phyloP scores from a whole-genome alignment of 495 filamentous ascomycete genomes.

The Talaromyces stipitatus region DNA sequence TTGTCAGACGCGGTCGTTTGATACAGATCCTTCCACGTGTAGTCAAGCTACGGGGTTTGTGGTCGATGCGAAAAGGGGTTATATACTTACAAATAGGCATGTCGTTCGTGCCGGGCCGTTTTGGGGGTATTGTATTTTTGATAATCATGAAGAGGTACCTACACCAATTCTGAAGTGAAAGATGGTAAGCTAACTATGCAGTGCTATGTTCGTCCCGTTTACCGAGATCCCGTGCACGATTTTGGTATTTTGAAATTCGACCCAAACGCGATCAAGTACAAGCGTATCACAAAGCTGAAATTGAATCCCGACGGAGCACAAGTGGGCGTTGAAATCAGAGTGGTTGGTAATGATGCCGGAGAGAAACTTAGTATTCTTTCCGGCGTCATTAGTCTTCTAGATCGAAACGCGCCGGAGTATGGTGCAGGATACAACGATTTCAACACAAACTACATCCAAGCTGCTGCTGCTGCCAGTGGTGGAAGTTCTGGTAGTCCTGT shows the following conservation, averaged over 20 bases:
- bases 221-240: slow-evolving; percentile 96
- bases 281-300: slow-evolving; percentile 71
- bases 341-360: slow-evolving; percentile 97
- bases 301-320: slow-evolving; percentile 83
- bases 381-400: slow-evolving; percentile 91
- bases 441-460: slow-evolving; percentile 99
- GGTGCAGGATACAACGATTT: slow-evolving; percentile 98
- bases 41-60: slow-evolving; percentile 98
- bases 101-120: slow-evolving; percentile 96
- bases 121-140: slow-evolving; percentile 95
- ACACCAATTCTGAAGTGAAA: not conserved
- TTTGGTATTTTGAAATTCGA: slow-evolving; percentile 96
- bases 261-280: slow-evolving; percentile 91
- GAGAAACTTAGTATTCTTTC: slow-evolving; percentile 98
- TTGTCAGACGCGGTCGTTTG: slow-evolving; percentile 96
- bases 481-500: slow-evolving; percentile 96
- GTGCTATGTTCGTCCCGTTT: slow-evolving; percentile 95
- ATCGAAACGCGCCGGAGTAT: slow-evolving; percentile 96
- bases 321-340: slow-evolving; percentile 88
- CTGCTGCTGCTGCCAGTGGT: slow-evolving; percentile 90
- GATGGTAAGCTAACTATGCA: slow-evolving; percentile 23
- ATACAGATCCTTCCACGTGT: slow-evolving; percentile 86
- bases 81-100: slow-evolving; percentile 84
- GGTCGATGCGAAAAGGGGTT: slow-evolving; percentile 90
- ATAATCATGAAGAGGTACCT: slow-evolving; percentile 84